phyloP scores from a whole-genome alignment of 257 asterid species.

The Plantago elongata region DNA sequence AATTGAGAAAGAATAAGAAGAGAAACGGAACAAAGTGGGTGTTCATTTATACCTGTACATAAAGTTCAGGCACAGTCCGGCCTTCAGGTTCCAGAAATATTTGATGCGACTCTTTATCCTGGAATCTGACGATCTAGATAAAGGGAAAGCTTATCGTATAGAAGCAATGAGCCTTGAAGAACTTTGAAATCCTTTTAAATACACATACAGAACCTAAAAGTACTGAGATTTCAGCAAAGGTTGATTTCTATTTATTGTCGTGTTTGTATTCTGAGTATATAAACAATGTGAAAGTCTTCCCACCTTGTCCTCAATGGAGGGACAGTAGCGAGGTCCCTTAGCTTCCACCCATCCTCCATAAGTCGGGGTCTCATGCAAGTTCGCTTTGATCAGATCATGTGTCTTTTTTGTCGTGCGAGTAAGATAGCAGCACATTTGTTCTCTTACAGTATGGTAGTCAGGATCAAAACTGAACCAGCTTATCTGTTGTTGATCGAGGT shows the following conservation, averaged over 20 bases:
- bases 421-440: conserved; percentile 95
- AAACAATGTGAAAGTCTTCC: conserved; percentile 11
- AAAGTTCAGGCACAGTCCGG: conserved; percentile 91
- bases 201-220: conserved; percentile 15
- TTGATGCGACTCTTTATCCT: conserved; percentile 97
- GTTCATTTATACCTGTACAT: conserved; percentile 62
- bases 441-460: conserved; percentile 68
- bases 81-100: conserved; percentile 99
- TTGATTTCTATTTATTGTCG: background rate
- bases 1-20: too few relatives aligned
- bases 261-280: too few relatives aligned
- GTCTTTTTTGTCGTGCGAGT: conserved; percentile 90
- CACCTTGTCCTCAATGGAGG: conserved; percentile 98
- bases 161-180: conserved; percentile 2
- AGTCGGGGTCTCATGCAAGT: conserved; percentile 96
- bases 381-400: conserved; percentile 76
- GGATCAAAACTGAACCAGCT: conserved; percentile 99
- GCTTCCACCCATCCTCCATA: conserved; percentile 99
- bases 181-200: background rate
- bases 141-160: conserved; percentile 14
- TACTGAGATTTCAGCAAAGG: background rate
- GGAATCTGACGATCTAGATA: conserved; percentile 82
- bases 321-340: conserved; percentile 99
- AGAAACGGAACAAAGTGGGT: too few relatives aligned
- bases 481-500: conserved; percentile 47